Percentiles rank a stretch among this genome's conserved stretches.
Conservation (phyloP, 805 yeast species). For the Cyberlindnera mississippiensis region DNA sequence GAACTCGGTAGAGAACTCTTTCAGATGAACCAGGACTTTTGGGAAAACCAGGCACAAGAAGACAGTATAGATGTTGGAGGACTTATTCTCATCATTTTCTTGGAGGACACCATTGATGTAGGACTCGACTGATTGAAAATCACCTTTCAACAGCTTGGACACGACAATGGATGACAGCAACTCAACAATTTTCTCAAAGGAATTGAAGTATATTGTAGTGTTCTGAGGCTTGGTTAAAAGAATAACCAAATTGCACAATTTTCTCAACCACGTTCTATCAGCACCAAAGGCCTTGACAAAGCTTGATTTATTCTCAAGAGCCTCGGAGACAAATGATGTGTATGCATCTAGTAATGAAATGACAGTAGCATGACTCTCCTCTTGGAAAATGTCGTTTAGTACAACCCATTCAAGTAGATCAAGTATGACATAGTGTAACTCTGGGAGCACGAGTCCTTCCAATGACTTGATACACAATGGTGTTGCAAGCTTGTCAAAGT, state of each 20-base stretch:
- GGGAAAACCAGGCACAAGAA: slow-evolving; percentile 29
- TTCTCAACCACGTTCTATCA: slow-evolving; percentile 21
- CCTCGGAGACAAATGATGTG: slow-evolving; percentile 19
- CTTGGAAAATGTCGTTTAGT: slow-evolving; percentile 30
- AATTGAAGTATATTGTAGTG: slow-evolving; percentile 27
- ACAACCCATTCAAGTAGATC: slow-evolving; percentile 35
- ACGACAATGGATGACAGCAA: slow-evolving; percentile 37
- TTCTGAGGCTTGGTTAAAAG: slow-evolving; percentile 32
- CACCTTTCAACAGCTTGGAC: slow-evolving; percentile 26
- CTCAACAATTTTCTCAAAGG: slow-evolving; percentile 30
- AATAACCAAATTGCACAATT: slow-evolving; percentile 28
- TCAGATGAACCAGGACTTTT: slow-evolving; percentile 27
- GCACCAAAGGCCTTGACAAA: slow-evolving; percentile 31
- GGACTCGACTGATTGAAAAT: slow-evolving; percentile 19
- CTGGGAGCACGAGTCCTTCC: slow-evolving; percentile 36
- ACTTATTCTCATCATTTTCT: slow-evolving; percentile 12
- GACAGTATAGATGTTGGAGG: slow-evolving; percentile 16
- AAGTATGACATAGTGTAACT: slow-evolving; percentile 36
- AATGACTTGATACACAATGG: slow-evolving; percentile 6
- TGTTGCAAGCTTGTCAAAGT: slow-evolving; percentile 16
- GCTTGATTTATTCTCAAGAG: slow-evolving; percentile 29
- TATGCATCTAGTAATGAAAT: slow-evolving; percentile 28
- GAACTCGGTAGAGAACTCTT: slow-evolving; percentile 28
- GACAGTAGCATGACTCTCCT: slow-evolving; percentile 34
- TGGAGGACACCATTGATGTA: slow-evolving; percentile 18